phyloP scores from a whole-genome alignment of 768 basidiomycete species.

The Cantharellus anzutake region DNA sequence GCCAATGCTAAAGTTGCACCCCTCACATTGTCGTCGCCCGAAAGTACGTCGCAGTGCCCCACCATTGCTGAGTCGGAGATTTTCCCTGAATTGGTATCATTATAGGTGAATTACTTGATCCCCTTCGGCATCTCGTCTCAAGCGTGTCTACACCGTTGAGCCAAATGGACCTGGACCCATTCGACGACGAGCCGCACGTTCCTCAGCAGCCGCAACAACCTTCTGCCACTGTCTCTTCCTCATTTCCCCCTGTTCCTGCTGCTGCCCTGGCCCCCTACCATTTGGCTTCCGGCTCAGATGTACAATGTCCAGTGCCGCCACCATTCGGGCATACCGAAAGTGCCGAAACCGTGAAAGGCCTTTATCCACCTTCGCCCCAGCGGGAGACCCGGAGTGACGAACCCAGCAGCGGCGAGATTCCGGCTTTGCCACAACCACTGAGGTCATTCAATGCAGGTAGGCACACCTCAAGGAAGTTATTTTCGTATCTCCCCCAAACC shows the following conservation, averaged over 20 bases:
- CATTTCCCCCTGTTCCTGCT: not conserved
- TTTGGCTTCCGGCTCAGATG: too few species aligned
- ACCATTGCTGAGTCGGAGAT: not conserved
- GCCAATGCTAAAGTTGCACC: slow-evolving; percentile 70
- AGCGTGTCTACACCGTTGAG: not conserved
- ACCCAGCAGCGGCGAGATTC: too few species aligned
- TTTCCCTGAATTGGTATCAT: not conserved
- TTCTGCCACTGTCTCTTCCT: not conserved
- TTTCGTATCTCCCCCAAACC: too few species aligned
- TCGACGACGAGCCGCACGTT: not conserved
- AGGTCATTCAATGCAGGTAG: too few species aligned
- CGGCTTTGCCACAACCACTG: too few species aligned
- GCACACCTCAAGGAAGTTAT: too few species aligned
- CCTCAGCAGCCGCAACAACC: not conserved
- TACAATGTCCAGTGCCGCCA: too few species aligned
- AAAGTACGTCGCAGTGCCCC: slow-evolving; percentile 19
- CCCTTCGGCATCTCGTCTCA: not conserved
- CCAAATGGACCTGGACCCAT: not conserved
- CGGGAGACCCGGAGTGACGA: too few species aligned
- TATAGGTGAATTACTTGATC: not conserved
- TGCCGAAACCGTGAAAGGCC: too few species aligned
- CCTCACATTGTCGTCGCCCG: slow-evolving; percentile 72
- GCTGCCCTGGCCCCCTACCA: too few species aligned
- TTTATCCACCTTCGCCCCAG: too few species aligned
- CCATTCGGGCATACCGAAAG: too few species aligned